Conservation (phyloP, 352 stramenopile genomes). For the Phytophthora agathidicida region DNA sequence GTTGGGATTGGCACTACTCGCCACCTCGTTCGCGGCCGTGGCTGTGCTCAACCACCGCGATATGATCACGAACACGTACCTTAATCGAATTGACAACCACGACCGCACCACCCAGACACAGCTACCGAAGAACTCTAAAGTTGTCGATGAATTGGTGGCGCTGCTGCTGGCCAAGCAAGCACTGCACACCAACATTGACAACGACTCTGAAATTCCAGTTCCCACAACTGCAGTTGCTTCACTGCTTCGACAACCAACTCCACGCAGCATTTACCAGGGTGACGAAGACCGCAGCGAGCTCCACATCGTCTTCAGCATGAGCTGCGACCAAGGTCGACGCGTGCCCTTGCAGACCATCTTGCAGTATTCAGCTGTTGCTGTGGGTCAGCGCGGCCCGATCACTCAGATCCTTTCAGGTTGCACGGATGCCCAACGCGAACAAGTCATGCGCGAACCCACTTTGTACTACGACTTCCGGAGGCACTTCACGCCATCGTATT, state of each 20-base stretch:
- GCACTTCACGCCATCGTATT: conserved; percentile 59
- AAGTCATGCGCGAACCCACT: conserved; percentile 39
- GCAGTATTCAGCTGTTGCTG: conserved; percentile 48
- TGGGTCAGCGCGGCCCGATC: conserved; percentile 50
- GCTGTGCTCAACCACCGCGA: conserved; percentile 42
- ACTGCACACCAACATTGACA: background rate
- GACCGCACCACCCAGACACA: conserved; percentile 2
- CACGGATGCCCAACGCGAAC: conserved; percentile 29
- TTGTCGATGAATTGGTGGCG: conserved; percentile 30
- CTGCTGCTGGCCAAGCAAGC: conserved; percentile 20
- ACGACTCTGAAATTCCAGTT: too few relatives aligned
- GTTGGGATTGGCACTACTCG: conserved; percentile 29
- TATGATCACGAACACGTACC: conserved; percentile 15
- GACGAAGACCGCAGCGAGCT: conserved; percentile 42
- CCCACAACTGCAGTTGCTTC: background rate
- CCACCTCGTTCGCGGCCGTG: conserved; percentile 25
- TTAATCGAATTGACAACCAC: background rate
- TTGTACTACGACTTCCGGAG: conserved; percentile 63
- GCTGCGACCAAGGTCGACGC: conserved; percentile 47
- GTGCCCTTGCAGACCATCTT: conserved; percentile 48
- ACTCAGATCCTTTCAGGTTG: conserved; percentile 62
- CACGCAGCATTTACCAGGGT: conserved; percentile 28
- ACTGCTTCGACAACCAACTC: background rate
- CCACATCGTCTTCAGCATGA: conserved; percentile 65
- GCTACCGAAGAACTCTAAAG: conserved; percentile 10